A percentile compares a stretch with the other conserved stretches of the same genome.
Conservation (phyloP, 2,329 filamentous ascomycete genomes). For the Neofusicoccum sp. region DNA sequence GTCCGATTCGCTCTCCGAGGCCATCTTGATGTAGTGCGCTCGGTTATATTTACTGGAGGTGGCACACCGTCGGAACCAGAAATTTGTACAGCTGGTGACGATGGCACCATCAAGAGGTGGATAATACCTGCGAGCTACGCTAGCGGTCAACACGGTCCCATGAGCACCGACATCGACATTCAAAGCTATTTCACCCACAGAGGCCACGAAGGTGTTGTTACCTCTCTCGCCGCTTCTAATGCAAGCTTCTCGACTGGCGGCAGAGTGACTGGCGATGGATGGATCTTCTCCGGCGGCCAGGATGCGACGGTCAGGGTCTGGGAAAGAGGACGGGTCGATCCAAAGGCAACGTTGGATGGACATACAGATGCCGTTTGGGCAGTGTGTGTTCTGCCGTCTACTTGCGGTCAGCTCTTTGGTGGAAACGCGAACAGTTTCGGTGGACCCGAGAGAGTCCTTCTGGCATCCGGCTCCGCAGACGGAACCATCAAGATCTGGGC, state of each 20-base stretch:
- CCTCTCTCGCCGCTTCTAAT: constrained; percentile 83
- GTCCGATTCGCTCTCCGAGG: constrained; percentile 89
- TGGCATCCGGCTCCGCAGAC: constrained; percentile 91
- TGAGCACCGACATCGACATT: constrained; percentile 82
- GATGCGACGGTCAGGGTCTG: constrained; percentile 92
- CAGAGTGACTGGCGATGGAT: constrained; percentile 86
- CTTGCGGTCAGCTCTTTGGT: constrained; percentile 78
- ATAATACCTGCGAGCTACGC: constrained; percentile 85
- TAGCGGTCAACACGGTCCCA: constrained; percentile 52
- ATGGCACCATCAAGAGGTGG: constrained; percentile 95
- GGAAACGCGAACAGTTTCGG: constrained; percentile 71
- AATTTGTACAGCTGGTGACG: constrained; percentile 93
- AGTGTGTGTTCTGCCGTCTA: constrained; percentile 86
- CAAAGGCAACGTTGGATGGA: constrained; percentile 90
- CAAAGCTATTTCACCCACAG: constrained; percentile 93
- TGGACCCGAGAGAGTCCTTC: constrained; percentile 78
- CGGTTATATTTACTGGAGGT: constrained; percentile 94
- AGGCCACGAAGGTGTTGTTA: constrained; percentile 88
- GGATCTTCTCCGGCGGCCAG: constrained; percentile 97
- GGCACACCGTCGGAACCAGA: constrained; percentile 95
- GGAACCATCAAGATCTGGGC: constrained; percentile 93
- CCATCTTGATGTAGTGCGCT: constrained; percentile 90
- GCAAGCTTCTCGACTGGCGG: constrained; percentile 89
- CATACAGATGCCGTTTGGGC: constrained; percentile 97
- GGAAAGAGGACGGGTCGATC: constrained; percentile 92